Base-by-base conservation (phyloP, 2,329 filamentous ascomycete genomes). In the Hypoxylon sp. region DNA sequence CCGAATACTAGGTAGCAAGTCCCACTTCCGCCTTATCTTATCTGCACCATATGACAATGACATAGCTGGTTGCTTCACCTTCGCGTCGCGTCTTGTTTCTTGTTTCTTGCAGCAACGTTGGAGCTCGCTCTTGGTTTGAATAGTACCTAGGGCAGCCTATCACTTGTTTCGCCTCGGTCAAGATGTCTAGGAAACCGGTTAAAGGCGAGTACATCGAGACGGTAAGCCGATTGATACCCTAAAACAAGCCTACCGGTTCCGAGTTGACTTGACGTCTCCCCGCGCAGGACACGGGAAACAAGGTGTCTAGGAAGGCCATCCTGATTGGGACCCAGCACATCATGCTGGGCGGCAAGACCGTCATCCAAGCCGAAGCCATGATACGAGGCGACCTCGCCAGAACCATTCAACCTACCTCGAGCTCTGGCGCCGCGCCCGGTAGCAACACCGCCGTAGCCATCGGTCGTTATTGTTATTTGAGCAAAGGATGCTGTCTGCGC, bases 201-300 rank as follows among this genome's bases (percentile, higher is more conserved):
- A 97, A 93, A 80, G 93, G 93, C 80, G 94, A 97, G 80, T 98
- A 97, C 78, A 97, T 99, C 68, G 95, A 97, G 81, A 99, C 96
- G 56, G 94, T 97, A 85, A 74, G 86, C 28, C 24, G 0, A 33
- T 28, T 9, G 0, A 40, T 11, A 14, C 20, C 14, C 4, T 0
- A 3, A 40, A 12, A 59, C 30, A 9, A 30, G 20, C 5, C 16
- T 38, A 4, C 22, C n/a, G 7, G 16, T 22, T 6, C 11, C 51
- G 20, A 45, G 24, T 40, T 46, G 14, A 33, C 40, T 40, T 46
- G 14, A 33, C 40, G 44, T 16, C 4, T 3, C 14, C 33, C 16
- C 20, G 1, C 14, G 22, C 71, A 97, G 94, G 95, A 98, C 81
- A 97, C 94, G 2, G 96, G 96, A 71, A 99, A 99, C 86, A 98